A percentile compares a stretch with the other conserved stretches of the same genome.
Evolutionary conservation across 2,329 filamentous ascomycete genomes (phyloP).

Genomic region (Trichophyton equinum): DNA sequence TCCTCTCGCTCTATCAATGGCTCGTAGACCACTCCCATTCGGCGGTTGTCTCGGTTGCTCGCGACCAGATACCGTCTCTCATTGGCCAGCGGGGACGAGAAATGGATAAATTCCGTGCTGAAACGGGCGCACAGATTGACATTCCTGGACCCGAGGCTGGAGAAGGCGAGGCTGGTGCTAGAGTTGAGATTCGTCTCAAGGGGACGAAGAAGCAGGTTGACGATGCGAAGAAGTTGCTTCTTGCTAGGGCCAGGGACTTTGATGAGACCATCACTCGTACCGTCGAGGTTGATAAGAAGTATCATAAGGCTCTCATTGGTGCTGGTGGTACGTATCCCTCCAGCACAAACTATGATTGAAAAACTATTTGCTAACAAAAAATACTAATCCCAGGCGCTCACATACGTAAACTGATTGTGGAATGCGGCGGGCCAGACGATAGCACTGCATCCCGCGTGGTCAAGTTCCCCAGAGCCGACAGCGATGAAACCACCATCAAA

Average conservation of each 20-base stretch:
- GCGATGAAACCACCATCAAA: constrained; percentile 69
- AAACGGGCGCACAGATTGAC: constrained; percentile 80
- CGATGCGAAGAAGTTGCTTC: constrained; percentile 78
- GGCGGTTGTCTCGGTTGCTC: constrained; percentile 70
- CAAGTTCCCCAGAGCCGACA: constrained; percentile 83
- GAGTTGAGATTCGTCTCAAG: constrained; percentile 81
- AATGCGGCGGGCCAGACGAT: constrained; percentile 82
- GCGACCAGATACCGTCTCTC: constrained; percentile 82
- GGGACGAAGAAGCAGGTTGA: constrained; percentile 85
- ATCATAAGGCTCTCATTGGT: constrained; percentile 83
- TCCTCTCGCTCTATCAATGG: constrained; percentile 78
- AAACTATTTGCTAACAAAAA: constrained; percentile 28
- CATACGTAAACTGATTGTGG: constrained; percentile 72
- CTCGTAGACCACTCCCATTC: constrained; percentile 75
- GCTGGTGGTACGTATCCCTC: constrained; percentile 56
- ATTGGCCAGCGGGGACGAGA: constrained; percentile 84
- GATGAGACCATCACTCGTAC: constrained; percentile 78
- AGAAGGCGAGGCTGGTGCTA: constrained; percentile 52
- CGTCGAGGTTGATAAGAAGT: constrained; percentile 85
- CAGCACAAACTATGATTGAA: not conserved
- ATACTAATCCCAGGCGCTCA: constrained; percentile 51
- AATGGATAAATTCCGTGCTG: constrained; percentile 76
- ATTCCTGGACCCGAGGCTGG: constrained; percentile 67
- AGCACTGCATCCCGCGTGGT: constrained; percentile 77
- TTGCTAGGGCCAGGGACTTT: constrained; percentile 75